Base-by-base conservation (phyloP, 176 grass and related monocot species). In the Carex pumila region DNA sequence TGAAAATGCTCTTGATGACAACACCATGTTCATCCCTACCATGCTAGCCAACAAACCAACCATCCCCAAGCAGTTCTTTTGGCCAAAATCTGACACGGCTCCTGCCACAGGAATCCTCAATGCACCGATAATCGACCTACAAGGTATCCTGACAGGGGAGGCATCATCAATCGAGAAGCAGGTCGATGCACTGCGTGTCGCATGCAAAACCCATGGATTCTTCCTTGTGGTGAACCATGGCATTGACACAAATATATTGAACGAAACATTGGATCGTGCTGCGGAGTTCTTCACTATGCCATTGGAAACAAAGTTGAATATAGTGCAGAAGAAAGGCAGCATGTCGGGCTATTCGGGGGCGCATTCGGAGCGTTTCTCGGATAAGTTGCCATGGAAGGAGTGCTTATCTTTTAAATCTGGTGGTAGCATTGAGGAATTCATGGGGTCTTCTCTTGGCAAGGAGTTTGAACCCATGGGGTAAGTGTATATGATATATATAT, bases 331-430 rank as follows among this genome's bases (percentile, higher is more conserved):
- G 22, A 85, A 89, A 21, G 90, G 87, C 3, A 78, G 72, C 83
- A 25, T 94, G 53, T 54, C 70, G 81, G 92, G 94, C 11, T 97
- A 88, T 77, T 64, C 94, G 12, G 54, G 83, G 12, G 92, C 90
- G 9, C 94, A 97, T 85, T 60, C 81, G 1, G 87, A 94, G 67
- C 92, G 94, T n/a, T 97, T 97, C 81, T 41, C 85, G 13, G 37
- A 66, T 50, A 91, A 92, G 19, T 90, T 97, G 0, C 94, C 94
- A 0, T 97, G 94, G 94, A 97, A 97, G 90, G 94, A 92, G 78
- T 92, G 89, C 39, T 82, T 97, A 39, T 39, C 37, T 39, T 39
- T 39, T 39, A 39, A 39, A 39, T 39, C 37, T 39, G 37, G 37
- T 39, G 37, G 37, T 39, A 39, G 37, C 37, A 39, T 39, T 39